Evolutionary conservation across 2,329 filamentous ascomycete genomes (phyloP).

Genomic region (Stenocarpella maydis): DNA sequence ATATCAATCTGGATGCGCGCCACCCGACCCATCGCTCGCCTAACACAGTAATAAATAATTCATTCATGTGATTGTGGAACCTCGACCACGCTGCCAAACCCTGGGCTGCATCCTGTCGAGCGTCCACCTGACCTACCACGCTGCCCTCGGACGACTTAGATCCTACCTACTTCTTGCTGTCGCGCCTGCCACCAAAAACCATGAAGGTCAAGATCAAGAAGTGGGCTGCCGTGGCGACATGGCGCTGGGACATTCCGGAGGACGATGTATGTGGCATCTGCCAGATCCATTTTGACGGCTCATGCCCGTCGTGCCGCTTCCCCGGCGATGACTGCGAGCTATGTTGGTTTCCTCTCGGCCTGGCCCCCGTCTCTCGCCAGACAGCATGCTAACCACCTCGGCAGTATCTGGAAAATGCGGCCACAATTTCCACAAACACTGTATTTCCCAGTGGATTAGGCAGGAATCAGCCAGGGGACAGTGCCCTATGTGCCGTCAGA

Average conservation of each 20-base stretch:
- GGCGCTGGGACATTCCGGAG: slow-evolving; percentile 97
- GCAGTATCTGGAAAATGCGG: slow-evolving; percentile 95
- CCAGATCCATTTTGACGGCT: slow-evolving; percentile 96
- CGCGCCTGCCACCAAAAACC: background rate
- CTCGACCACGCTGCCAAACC: background rate
- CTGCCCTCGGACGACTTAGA: too few species aligned
- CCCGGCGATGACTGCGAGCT: slow-evolving; percentile 95
- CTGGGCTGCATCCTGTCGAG: too few species aligned
- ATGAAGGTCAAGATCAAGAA: slow-evolving; percentile 97
- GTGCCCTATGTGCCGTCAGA: slow-evolving; percentile 97
- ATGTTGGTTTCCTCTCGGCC: slow-evolving; percentile 64
- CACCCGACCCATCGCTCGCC: background rate
- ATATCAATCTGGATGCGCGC: background rate
- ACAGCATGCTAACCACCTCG: slow-evolving; percentile 4
- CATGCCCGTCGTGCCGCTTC: slow-evolving; percentile 97
- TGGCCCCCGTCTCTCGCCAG: background rate
- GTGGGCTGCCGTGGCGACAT: slow-evolving; percentile 94
- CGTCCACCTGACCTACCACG: too few species aligned
- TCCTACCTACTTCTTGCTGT: too few species aligned
- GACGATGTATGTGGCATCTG: slow-evolving; percentile 99
- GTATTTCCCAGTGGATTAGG: slow-evolving; percentile 94
- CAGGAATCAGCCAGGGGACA: slow-evolving; percentile 93
- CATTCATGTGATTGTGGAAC: slow-evolving; percentile 22
- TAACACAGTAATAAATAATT: too few species aligned
- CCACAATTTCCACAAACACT: slow-evolving; percentile 99